Evolutionary conservation across 2,329 filamentous ascomycete genomes (phyloP), one percentile per base, ranked within the genome.

Genomic region (Fusarium tuaranense): DNA sequence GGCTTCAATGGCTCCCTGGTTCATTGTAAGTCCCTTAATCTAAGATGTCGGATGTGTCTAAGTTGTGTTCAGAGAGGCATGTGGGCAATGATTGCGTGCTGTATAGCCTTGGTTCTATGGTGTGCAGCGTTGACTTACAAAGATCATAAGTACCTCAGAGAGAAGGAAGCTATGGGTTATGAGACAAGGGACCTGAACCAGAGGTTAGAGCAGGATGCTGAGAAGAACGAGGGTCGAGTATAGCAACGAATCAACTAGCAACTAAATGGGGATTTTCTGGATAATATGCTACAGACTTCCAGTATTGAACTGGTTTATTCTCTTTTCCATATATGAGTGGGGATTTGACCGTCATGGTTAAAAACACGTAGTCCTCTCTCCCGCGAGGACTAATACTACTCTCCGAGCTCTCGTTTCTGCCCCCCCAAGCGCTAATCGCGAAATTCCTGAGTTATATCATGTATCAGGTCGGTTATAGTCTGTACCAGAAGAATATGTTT

Each of bases 1-100:
- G 0, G 92, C 92, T 1, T 87, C 88, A 3, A 88, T 89, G 80
- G 92, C 92, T 4, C 92, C 92, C 0, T 88, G 88, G 84, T 93
- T 93, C 70, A 90, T 81, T 44, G 89, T 90, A 80, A 85, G 88
- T 83, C 3, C 13, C 7, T 3, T 3, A 5, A 1, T 20, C 20
- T 2, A 3, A 13, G 16, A 0, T 25, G 6, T 1, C 10, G 1
- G 5, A 13, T 8, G 1, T 39, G 7, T 22, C 53, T 57, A 57
- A 53, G n/a, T 57, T 36, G 7, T 2, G 4, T 34, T 2, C 1
- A 9, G 7, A 86, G 87, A 68, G 92, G 92, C n/a, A 92, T 93
- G 91, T 93, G 89, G 87, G 91, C 92, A 4, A 93, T 93, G 92
- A 92, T 94, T 78, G 91, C 86, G 2, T 86, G 87, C 9, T 90